phyloP scores from a whole-genome alignment of 1,284 basidiomycete species.

The Austroboletus novae-zelandiae region DNA sequence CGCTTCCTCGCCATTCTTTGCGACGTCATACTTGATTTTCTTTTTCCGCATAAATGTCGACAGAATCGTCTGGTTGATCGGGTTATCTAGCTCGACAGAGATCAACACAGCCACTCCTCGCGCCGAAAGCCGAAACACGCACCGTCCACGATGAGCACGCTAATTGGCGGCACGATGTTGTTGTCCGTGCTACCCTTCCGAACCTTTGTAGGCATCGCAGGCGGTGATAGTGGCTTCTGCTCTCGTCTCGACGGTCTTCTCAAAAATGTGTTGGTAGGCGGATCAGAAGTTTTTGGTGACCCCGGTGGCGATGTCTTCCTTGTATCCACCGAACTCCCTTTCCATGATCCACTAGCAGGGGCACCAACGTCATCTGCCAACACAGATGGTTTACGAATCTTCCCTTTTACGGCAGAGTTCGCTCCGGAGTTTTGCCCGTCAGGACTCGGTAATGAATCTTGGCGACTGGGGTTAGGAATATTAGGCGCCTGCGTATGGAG shows the following conservation, averaged over 20 bases:
- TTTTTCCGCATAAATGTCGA: constrained; percentile 96
- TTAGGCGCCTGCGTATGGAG: constrained; percentile 26
- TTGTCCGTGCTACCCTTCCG: constrained; percentile 37
- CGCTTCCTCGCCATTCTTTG: constrained; percentile 94
- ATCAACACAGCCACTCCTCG: constrained; percentile 10
- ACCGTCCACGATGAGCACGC: constrained; percentile 96
- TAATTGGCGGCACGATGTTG: constrained; percentile 88
- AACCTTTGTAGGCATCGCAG: constrained; percentile 19
- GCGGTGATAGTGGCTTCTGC: constrained; percentile 25
- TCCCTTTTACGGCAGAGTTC: constrained; percentile 16
- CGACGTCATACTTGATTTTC: constrained; percentile 93
- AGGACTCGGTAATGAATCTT: constrained; percentile 26
- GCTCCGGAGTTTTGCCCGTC: constrained; percentile 13
- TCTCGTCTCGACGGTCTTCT: constrained; percentile 31
- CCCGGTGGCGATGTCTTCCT: constrained; percentile 38
- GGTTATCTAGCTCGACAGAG: constrained; percentile 71
- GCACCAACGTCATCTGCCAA: constrained; percentile 26
- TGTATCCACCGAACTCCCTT: constrained; percentile 26
- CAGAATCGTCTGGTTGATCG: constrained; percentile 97
- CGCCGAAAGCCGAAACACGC: constrained; percentile 27
- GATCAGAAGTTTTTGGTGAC: constrained; percentile 30
- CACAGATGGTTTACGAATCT: constrained; percentile 30
- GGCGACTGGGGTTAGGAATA: constrained; percentile 18
- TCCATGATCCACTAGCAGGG: constrained; percentile 23
- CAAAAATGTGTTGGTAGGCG: constrained; percentile 23